These are phyloP conservation scores for Lasiodiplodia sp. DNA, from an alignment of 2,329 filamentous ascomycete genomes.

Conservation along the genomic window DNA sequence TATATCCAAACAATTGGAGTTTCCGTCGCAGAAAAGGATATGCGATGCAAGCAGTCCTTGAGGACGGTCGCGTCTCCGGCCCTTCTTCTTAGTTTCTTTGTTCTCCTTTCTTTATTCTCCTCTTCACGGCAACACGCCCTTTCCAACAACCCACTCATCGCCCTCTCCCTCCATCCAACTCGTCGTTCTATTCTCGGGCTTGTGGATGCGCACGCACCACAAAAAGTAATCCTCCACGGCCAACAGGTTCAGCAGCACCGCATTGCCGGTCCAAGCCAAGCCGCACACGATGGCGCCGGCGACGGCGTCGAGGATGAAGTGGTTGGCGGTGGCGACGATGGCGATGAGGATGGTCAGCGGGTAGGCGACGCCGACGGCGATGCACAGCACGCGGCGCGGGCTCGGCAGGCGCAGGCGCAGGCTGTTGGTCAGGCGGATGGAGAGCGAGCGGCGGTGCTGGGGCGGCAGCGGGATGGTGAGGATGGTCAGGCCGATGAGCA, in stretches of 20 bases:
- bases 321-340: constrained; percentile 76
- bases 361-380: constrained; percentile 66
- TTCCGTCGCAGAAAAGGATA: neutral
- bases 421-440: constrained; percentile 38
- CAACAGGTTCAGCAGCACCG: constrained; percentile 67
- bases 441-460: constrained; percentile 55
- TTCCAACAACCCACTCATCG: constrained; percentile 16
- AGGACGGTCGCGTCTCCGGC: neutral
- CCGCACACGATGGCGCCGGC: constrained; percentile 71
- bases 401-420: constrained; percentile 51
- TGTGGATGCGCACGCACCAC: constrained; percentile 68
- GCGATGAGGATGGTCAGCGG: constrained; percentile 70
- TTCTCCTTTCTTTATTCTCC: neutral
- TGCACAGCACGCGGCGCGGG: constrained; percentile 59
- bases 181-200: constrained; percentile 52
- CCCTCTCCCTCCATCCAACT: constrained; percentile 19
- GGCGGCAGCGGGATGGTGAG: constrained; percentile 68
- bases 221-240: constrained; percentile 74
- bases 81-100: neutral
- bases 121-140: constrained; percentile 12
- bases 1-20: neutral
- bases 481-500: constrained; percentile 75
- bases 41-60: neutral
- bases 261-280: constrained; percentile 66
- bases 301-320: constrained; percentile 74